Evolutionary conservation across 352 stramenopile genomes (phyloP).

Genomic region (Pythium grandisporangium): DNA sequence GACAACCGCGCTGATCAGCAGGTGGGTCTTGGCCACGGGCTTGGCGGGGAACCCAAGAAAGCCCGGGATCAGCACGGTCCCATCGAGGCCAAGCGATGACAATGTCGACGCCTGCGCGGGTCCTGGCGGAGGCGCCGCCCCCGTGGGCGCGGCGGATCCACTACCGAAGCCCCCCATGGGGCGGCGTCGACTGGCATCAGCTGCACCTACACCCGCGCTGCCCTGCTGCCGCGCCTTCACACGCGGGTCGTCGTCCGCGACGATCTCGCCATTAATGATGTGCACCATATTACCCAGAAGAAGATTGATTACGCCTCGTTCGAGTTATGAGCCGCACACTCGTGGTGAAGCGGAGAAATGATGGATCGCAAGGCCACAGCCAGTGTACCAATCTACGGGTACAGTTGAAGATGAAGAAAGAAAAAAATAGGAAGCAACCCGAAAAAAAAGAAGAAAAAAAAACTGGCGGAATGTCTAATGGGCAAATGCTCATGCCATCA

Average conservation of each 20-base stretch:
- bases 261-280: constrained; percentile 87
- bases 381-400: no score
- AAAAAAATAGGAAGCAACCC: no score
- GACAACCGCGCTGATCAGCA: constrained; percentile 45
- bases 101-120: background rate
- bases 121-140: constrained; percentile 2
- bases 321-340: no score
- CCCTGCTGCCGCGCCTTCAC: constrained; percentile 26
- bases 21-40: constrained; percentile 61
- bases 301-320: no score
- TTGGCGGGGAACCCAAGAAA: constrained; percentile 41
- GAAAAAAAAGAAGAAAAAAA: no score
- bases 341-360: no score
- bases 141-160: constrained; percentile 2
- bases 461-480: no score
- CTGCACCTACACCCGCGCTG: constrained; percentile 2
- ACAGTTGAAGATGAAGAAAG: no score
- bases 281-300: constrained; percentile 80
- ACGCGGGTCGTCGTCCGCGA: constrained; percentile 72
- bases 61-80: constrained; percentile 44
- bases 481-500: no score
- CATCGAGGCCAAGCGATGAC: constrained; percentile 53
- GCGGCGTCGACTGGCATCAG: constrained; percentile 1
- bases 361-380: no score
- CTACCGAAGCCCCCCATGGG: constrained; percentile 1